Evolutionary conservation across 1,139 yeast species (phyloP).

Genomic region (Nakaseomyces nivariensis): DNA sequence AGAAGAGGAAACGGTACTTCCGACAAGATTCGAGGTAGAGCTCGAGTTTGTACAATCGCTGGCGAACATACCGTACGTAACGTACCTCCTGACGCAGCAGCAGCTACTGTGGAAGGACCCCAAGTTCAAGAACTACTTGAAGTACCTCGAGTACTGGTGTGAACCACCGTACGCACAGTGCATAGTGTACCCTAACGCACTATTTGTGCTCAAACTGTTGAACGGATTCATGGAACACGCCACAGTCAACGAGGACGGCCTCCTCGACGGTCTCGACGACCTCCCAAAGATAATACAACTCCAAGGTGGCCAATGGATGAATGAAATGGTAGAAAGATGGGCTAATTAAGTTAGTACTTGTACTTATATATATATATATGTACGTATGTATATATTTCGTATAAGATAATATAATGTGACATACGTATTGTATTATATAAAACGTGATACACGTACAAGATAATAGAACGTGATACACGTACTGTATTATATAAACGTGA

Average conservation of each 20-base stretch:
- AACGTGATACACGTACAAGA: too few relatives aligned
- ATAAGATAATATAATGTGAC: too few relatives aligned
- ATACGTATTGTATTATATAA: too few relatives aligned
- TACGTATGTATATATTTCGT: neutral
- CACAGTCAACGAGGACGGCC: slow-evolving; percentile 22
- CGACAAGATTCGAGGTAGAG: slow-evolving; percentile 68
- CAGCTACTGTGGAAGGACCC: slow-evolving; percentile 35
- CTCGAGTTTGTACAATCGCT: slow-evolving; percentile 72
- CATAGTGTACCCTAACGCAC: slow-evolving; percentile 63
- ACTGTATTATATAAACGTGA: too few relatives aligned
- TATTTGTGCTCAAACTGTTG: slow-evolving; percentile 49
- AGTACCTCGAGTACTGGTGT: slow-evolving; percentile 62
- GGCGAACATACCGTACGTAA: slow-evolving; percentile 60
- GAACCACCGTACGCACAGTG: slow-evolving; percentile 54
- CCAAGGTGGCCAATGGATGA: slow-evolving; percentile 54
- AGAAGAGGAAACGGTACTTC: slow-evolving; percentile 24
- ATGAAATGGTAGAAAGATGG: slow-evolving; percentile 72
- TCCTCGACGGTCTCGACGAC: slow-evolving; percentile 35
- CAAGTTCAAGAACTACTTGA: slow-evolving; percentile 46
- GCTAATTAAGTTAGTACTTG: slow-evolving; percentile 27
- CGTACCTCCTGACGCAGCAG: slow-evolving; percentile 44
- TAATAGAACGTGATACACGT: neutral
- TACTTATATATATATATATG: neutral
- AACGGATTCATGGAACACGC: slow-evolving; percentile 31
- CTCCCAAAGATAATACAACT: slow-evolving; percentile 46